Evolutionary conservation across 164 flowering plant genomes (phyloP).

Genomic region (Annona squamosa): DNA sequence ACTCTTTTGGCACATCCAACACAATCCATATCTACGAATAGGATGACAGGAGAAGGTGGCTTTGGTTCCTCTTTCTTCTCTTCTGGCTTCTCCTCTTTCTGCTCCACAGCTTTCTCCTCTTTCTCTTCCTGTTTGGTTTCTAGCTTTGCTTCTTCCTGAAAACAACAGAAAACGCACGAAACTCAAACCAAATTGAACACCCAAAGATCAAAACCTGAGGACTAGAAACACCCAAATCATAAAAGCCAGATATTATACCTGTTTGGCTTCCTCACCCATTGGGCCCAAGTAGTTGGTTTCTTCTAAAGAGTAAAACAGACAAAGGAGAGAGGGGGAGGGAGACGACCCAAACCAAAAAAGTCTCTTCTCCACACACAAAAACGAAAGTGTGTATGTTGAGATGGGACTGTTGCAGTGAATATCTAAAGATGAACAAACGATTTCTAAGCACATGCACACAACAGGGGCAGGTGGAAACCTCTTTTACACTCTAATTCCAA

Average conservation of each 20-base stretch:
- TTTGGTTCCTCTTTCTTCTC: constrained; percentile 29
- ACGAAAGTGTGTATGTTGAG: background rate
- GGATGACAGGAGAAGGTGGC: constrained; percentile 57
- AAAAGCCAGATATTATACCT: constrained; percentile 18
- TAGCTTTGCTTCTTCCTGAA: constrained; percentile 29
- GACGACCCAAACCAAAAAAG: constrained; percentile 4
- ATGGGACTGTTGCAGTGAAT: constrained; percentile 28
- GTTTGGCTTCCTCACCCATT: constrained; percentile 76
- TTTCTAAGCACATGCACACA: constrained; percentile 56
- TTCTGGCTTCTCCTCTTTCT: constrained; percentile 29
- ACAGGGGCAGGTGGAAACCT: constrained; percentile 19
- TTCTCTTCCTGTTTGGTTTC: constrained; percentile 35
- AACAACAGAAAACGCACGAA: background rate
- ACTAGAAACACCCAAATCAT: background rate
- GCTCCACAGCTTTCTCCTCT: constrained; percentile 26
- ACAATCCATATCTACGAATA: constrained; percentile 86
- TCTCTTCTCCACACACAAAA: constrained; percentile 10
- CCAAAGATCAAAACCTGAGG: background rate
- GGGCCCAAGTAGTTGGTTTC: background rate
- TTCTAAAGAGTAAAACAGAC: constrained; percentile 3
- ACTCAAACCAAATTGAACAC: background rate
- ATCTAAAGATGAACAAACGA: constrained; percentile 22
- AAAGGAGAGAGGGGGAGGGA: constrained; percentile 12
- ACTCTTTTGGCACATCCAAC: constrained; percentile 90
- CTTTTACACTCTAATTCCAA: constrained; percentile 13